Base-by-base conservation (phyloP, 805 yeast genomes). In the Saturnispora sanitii region DNA sequence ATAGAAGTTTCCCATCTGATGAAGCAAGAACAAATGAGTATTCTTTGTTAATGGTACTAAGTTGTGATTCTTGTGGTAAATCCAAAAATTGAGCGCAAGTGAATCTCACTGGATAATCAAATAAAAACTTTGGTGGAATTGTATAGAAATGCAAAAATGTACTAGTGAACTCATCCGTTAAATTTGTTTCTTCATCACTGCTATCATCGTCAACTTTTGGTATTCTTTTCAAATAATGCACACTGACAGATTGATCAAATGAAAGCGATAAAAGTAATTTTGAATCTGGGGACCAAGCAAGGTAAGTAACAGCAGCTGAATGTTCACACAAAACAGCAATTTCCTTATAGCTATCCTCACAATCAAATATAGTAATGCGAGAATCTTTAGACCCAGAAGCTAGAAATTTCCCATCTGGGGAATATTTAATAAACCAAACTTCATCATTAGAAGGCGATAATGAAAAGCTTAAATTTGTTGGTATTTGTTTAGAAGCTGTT, bases 371-470 rank as follows among this genome's bases (percentile, higher is more conserved):
- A 25, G 75, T 61, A 28, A 84, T 67, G 19, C 69, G 65, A 6
- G 75, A 69, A 54, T 85, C 94, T 13, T 75, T 70, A 6, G 92
- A 77, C 0, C 88, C 82, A 1, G 88, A 73, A n/a, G 85, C 94
- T 30, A 88, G 62, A 47, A 66, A 77, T 46, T 68, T 70, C 3
- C 96, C 96, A 60, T 73, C 71, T 35, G 86, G 82, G 5, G 92
- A 80, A 54, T 84, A 87, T 43, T 73, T 73, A 12, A 82, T 68
- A 54, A 68, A 81, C 96, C 96, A 88, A 11, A 85, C 90, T 56
- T 88, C 95, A 53, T 79, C 76, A 1, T 62, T 57, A 52, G 83
- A 92, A 33, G 67, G 64, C 1, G 60, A 48, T 6, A 82, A 58
- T 0, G 70, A 66, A 42, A 67, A 66, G 11, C 71, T 53, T 3